Evolutionary conservation across 169 alveolate genomes (phyloP).

Genomic region (Babesia ovis): DNA sequence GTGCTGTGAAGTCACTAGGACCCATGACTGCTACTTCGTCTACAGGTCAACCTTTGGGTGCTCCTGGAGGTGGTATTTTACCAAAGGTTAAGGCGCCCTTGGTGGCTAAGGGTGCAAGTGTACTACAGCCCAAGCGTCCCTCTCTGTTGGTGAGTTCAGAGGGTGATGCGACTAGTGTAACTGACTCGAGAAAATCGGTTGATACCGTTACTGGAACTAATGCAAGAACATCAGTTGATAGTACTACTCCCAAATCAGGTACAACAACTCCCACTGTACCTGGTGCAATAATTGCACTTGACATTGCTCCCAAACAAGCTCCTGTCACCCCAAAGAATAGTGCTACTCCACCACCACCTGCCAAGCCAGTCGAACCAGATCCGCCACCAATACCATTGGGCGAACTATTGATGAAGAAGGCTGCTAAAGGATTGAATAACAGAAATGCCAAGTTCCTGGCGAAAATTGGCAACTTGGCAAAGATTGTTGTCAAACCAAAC

Average conservation of each 20-base stretch:
- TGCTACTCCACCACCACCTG: constrained; percentile 1
- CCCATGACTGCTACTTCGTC: not conserved
- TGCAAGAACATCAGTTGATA: not conserved
- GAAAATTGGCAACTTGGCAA: constrained; percentile 52
- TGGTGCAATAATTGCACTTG: not conserved
- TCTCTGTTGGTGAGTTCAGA: too few species aligned
- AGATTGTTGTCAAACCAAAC: constrained; percentile 55
- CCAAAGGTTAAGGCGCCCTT: not conserved
- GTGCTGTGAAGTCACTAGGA: not conserved
- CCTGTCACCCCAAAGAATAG: constrained; percentile 2
- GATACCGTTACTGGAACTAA: not conserved
- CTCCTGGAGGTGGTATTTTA: not conserved
- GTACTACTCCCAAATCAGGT: not conserved
- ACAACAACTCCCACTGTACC: not conserved
- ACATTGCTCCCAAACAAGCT: not conserved
- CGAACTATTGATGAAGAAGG: constrained; percentile 39
- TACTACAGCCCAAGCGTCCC: not conserved
- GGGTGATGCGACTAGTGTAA: not conserved
- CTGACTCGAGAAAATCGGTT: not conserved
- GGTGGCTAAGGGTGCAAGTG: not conserved
- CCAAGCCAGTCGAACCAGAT: constrained; percentile 9
- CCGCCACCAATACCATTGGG: constrained; percentile 15
- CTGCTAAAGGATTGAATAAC: not conserved
- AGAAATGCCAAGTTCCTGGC: constrained; percentile 63
- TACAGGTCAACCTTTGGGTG: not conserved